Base-by-base conservation (phyloP, 2,329 filamentous ascomycete genomes). In the Venturia effusa region DNA sequence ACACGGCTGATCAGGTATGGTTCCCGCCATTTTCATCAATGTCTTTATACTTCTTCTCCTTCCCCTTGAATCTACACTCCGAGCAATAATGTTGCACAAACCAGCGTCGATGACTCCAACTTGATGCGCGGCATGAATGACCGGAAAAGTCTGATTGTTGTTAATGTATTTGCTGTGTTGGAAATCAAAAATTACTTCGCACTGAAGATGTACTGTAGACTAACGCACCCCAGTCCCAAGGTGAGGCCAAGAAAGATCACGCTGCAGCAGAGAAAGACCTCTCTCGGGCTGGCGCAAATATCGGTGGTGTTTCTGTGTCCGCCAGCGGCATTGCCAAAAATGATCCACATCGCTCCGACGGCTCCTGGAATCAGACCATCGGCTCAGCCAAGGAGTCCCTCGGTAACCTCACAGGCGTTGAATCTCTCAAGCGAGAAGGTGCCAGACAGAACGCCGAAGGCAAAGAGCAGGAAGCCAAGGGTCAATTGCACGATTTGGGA, bases 281-380 rank as follows among this genome's bases (percentile, higher is more conserved):
- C 68, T 94, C 90, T 6, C 88, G 96, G 74, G 83, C 88, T 5
- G 83, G 88, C 19, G 82, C 82, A 68, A 93, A 91, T 74, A 73
- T 88, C n/a, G 91, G 89, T 4, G 86, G 88, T 66, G 80, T 87
- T 73, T 84, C 87, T 30, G 81, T 89, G 65, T 87, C 87, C 13
- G 80, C 86, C 61, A 83, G 85, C 0, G 90, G 90, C 59, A 88
- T 86, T 41, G 83, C 87, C 67, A 81, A 84, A 68, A 90, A 96
- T 75, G 81, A 90, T 75, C 80, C 86, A 13, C 80, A 93, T 74
- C 89, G 92, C 68, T 78, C 81, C 27, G 74, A 84, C 22, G 92
- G 93, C 54, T 81, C 82, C 22, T 95, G 88, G 86, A 90, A 96
- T 79, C 92, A 97, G 78, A 96, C 91, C 5, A 72, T 92, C n/a